These are phyloP conservation scores for Coniochaeta sp. DNA, from an alignment of 2,329 filamentous ascomycete species.

Conservation along the genomic window DNA sequence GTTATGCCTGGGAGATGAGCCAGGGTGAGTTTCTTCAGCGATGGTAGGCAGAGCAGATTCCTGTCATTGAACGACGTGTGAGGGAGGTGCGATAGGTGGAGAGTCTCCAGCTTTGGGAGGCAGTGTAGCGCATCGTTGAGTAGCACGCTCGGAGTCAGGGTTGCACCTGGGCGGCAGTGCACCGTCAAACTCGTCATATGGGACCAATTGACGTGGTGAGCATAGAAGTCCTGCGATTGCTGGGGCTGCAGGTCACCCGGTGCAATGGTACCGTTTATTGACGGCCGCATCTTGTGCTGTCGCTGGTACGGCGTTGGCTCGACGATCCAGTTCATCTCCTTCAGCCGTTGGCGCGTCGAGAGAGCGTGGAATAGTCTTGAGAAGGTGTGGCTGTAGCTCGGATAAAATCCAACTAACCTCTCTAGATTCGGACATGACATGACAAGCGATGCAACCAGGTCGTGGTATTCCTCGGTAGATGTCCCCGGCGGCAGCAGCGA, in stretches of 20 bases:
- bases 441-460: conserved; percentile 50
- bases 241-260: conserved; percentile 30
- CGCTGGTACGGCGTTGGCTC: conserved; percentile 28
- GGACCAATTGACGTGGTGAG: conserved; percentile 45
- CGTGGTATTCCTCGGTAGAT: conserved; percentile 43
- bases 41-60: conserved; percentile 46
- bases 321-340: conserved; percentile 53
- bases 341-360: conserved; percentile 46
- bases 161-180: conserved; percentile 49
- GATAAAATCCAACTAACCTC: conserved; percentile 45
- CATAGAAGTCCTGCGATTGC: conserved; percentile 22
- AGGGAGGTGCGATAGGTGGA: conserved; percentile 53
- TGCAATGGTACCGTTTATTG: conserved; percentile 6
- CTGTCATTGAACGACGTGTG: conserved; percentile 48
- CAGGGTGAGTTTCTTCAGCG: conserved; percentile 46
- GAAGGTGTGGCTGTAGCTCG: conserved; percentile 47
- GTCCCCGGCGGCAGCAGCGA: conserved; percentile 32
- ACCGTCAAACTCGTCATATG: conserved; percentile 49
- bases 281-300: conserved; percentile 21
- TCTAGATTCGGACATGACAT: conserved; percentile 61
- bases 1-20: conserved; percentile 49
- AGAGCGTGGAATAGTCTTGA: conserved; percentile 51
- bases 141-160: conserved; percentile 42
- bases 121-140: conserved; percentile 40
- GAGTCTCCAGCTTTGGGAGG: conserved; percentile 46